Percentiles rank a stretch among this genome's conserved stretches.
Evolutionary conservation across 148 eudicot species (phyloP).

Genomic region (Beta vulgaris): DNA sequence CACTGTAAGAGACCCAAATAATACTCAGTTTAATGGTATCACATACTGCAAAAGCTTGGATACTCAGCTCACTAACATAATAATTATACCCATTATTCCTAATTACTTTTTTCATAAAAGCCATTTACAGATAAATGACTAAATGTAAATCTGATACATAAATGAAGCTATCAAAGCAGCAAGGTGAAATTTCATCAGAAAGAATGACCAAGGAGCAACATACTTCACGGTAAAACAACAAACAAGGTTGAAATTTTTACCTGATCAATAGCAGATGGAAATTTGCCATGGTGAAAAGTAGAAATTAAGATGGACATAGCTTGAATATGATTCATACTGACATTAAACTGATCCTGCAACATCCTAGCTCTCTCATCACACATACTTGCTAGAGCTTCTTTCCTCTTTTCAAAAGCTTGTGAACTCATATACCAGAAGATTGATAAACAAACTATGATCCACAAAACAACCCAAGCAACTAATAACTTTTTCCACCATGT

Average conservation of each 20-base stretch:
- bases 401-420: constrained; percentile 71
- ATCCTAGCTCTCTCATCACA: constrained; percentile 99
- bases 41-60: background rate
- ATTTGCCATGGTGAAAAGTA: constrained; percentile 84
- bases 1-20: background rate
- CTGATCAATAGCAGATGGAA: constrained; percentile 95
- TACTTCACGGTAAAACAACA: background rate
- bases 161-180: background rate
- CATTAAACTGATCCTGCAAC: constrained; percentile 98
- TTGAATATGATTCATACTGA: constrained; percentile 94
- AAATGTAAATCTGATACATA: background rate
- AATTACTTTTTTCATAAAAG: background rate
- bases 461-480: constrained; percentile 53
- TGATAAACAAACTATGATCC: constrained; percentile 43
- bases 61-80: background rate
- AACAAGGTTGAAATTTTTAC: constrained; percentile 24
- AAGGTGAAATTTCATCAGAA: background rate
- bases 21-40: background rate
- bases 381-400: constrained; percentile 79
- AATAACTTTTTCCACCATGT: constrained; percentile 67
- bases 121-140: background rate
- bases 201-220: background rate
- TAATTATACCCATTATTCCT: background rate
- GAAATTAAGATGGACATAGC: constrained; percentile 89
- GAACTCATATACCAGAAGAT: constrained; percentile 61